phyloP scores from a whole-genome alignment of 441 rosid species.

The California macrophylla region DNA sequence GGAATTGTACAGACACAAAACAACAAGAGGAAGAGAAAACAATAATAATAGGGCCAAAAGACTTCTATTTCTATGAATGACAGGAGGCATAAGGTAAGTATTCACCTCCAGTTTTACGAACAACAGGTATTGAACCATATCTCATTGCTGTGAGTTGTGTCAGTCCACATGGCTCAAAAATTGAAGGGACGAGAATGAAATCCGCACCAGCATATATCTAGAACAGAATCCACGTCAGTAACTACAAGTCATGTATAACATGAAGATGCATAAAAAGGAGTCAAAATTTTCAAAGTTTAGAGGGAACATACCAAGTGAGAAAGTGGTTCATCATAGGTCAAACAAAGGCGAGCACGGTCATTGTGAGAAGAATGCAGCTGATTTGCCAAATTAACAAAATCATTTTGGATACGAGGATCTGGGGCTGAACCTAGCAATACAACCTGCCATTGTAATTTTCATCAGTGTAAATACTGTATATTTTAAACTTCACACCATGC shows the following conservation, averaged over 20 bases:
- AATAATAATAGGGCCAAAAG: neutral
- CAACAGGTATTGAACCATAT: constrained; percentile 88
- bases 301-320: constrained; percentile 68
- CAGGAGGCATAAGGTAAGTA: constrained; percentile 5
- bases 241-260: constrained; percentile 8
- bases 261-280: neutral
- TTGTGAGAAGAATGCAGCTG: constrained; percentile 57
- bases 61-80: neutral
- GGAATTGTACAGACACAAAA: neutral
- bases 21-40: neutral
- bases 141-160: constrained; percentile 93
- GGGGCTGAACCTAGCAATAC: constrained; percentile 96
- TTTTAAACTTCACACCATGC: neutral
- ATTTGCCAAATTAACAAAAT: constrained; percentile 72
- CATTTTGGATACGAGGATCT: constrained; percentile 89
- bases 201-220: constrained; percentile 94
- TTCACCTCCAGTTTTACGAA: constrained; percentile 91
- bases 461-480: neutral
- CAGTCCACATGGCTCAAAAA: constrained; percentile 95
- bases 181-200: constrained; percentile 86
- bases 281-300: neutral
- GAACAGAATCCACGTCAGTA: constrained; percentile 8
- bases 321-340: constrained; percentile 92
- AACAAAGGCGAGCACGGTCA: constrained; percentile 68
- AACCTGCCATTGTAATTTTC: constrained; percentile 42